These are phyloP conservation scores for Candida sakaeoensis DNA, from an alignment of 805 yeast genomes.

Conservation along the genomic window DNA sequence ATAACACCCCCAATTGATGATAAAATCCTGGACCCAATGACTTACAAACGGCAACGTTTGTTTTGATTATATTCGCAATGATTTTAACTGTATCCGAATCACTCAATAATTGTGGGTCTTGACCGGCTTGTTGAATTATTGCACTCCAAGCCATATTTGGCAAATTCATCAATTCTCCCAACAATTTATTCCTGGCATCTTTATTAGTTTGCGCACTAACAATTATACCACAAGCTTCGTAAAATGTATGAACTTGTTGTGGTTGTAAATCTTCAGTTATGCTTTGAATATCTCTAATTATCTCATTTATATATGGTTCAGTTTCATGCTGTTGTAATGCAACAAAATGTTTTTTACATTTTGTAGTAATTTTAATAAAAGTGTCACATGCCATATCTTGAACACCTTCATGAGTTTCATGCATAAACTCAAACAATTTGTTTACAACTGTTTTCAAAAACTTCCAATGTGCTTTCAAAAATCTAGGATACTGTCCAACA, in stretches of 20 bases:
- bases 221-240: constrained; percentile 95
- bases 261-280: constrained; percentile 93
- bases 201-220: constrained; percentile 79
- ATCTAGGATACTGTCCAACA: constrained; percentile 98
- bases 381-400: constrained; percentile 99
- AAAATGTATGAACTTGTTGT: constrained; percentile 96
- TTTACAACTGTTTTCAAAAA: constrained; percentile 93
- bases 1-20: constrained; percentile 81
- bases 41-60: constrained; percentile 93
- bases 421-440: constrained; percentile 97
- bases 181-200: constrained; percentile 65
- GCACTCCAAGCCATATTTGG: constrained; percentile 96
- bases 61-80: constrained; percentile 88
- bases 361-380: constrained; percentile 89
- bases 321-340: constrained; percentile 79
- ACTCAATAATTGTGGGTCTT: constrained; percentile 73
- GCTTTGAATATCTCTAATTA: constrained; percentile 74
- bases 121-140: constrained; percentile 78
- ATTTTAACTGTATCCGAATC: constrained; percentile 86
- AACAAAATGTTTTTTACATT: constrained; percentile 94
- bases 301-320: constrained; percentile 89
- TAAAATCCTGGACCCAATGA: constrained; percentile 90
- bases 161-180: constrained; percentile 76
- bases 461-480: constrained; percentile 97
- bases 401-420: constrained; percentile 99